A percentile compares a stretch with the other conserved stretches of the same genome.
These are phyloP conservation scores for Rhizopogon vinicolor DNA, from an alignment of 768 basidiomycete species.

Conservation along the genomic window DNA sequence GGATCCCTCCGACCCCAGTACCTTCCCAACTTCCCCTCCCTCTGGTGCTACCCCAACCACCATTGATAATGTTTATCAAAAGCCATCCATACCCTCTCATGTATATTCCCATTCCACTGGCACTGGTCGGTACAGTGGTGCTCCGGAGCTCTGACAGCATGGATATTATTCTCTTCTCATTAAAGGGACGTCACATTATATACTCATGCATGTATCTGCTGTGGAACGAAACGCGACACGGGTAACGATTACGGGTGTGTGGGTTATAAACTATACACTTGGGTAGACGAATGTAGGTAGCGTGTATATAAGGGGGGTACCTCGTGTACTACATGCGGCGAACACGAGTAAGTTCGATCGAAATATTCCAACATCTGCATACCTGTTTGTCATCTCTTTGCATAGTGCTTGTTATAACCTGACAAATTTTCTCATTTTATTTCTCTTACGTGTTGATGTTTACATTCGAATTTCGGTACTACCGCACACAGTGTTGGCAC, in stretches of 20 bases:
- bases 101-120: conserved; percentile 6
- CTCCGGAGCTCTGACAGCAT: conserved; percentile 17
- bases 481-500: too few species aligned
- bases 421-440: neutral
- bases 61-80: neutral
- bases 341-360: too few species aligned
- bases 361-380: too few species aligned
- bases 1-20: conserved; percentile 34
- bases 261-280: too few species aligned
- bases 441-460: neutral
- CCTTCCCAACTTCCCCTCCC: conserved; percentile 28
- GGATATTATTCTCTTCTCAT: neutral
- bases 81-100: conserved; percentile 5
- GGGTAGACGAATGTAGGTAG: too few species aligned
- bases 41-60: conserved; percentile 6
- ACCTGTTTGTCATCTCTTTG: neutral
- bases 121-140: conserved; percentile 14
- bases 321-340: too few species aligned
- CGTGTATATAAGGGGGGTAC: too few species aligned
- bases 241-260: too few species aligned
- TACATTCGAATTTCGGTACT: neutral
- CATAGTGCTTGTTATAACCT: neutral
- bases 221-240: too few species aligned
- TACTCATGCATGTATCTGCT: neutral
- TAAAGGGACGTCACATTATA: too few species aligned